These are phyloP conservation scores for Fusarium illudens DNA, from an alignment of 2,329 filamentous ascomycete species.

Conservation along the genomic window DNA sequence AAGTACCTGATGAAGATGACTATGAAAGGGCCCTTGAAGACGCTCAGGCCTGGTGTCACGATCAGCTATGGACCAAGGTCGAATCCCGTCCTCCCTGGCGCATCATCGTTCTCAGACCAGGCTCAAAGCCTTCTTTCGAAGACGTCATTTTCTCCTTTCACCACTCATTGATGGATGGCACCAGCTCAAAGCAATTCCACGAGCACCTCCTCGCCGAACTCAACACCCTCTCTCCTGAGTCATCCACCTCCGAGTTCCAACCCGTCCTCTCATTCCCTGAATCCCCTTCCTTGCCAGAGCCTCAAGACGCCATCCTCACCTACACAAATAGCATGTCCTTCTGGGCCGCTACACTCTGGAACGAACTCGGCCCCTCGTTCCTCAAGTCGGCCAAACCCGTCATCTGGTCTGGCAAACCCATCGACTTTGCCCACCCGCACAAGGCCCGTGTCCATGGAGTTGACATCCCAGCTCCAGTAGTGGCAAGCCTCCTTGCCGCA, in stretches of 20 bases:
- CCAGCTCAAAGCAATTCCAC: slow-evolving; percentile 60
- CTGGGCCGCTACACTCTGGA: slow-evolving; percentile 52
- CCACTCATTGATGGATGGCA: slow-evolving; percentile 62
- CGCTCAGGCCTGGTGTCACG: slow-evolving; percentile 52
- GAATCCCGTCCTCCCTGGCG: slow-evolving; percentile 57
- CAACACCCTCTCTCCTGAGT: slow-evolving; percentile 32
- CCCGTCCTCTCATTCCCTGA: slow-evolving; percentile 40
- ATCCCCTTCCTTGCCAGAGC: slow-evolving; percentile 46
- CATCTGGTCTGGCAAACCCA: slow-evolving; percentile 51
- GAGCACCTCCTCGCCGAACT: slow-evolving; percentile 55
- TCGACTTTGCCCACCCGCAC: slow-evolving; percentile 49
- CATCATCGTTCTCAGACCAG: slow-evolving; percentile 48
- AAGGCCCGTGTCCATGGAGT: slow-evolving; percentile 50
- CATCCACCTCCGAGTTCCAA: slow-evolving; percentile 1
- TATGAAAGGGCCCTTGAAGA: slow-evolving; percentile 46
- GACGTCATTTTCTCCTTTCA: slow-evolving; percentile 61
- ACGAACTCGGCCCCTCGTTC: slow-evolving; percentile 50
- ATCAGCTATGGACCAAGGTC: slow-evolving; percentile 52
- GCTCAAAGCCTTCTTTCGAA: slow-evolving; percentile 34
- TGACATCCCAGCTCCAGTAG: slow-evolving; percentile 43
- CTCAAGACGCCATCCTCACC: slow-evolving; percentile 53
- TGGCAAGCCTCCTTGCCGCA: slow-evolving; percentile 47
- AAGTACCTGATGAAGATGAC: slow-evolving; percentile 33
- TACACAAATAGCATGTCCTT: slow-evolving; percentile 53
- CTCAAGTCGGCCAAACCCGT: slow-evolving; percentile 42